Percentiles rank a stretch among this genome's conserved stretches.
Conservation (phyloP, 495 filamentous ascomycete genomes). For the Cercophora newfieldiana region DNA sequence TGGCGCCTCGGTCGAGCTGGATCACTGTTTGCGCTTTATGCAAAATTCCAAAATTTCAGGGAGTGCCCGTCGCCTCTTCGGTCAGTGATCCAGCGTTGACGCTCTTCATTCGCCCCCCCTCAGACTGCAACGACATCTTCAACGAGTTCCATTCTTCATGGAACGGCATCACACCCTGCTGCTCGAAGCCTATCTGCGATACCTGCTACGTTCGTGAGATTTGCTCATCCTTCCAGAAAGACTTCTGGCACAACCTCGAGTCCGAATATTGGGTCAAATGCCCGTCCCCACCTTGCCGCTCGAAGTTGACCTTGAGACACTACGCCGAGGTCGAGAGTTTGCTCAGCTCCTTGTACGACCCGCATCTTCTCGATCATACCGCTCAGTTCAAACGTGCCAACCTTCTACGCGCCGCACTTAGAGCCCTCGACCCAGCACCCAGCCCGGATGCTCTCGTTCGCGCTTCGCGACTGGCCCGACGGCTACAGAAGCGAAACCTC, state of each 20-base stretch:
- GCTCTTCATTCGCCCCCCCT: not conserved
- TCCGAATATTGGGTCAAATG: slow-evolving; percentile 17
- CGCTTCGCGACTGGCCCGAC: slow-evolving; percentile 10
- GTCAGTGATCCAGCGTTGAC: not conserved
- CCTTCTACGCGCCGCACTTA: not conserved
- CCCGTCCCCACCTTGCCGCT: slow-evolving; percentile 8
- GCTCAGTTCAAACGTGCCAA: slow-evolving; percentile 4
- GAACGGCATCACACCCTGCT: not conserved
- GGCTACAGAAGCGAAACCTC: not conserved
- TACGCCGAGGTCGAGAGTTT: not conserved
- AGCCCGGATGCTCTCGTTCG: not conserved
- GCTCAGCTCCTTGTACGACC: not conserved
- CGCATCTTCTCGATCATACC: not conserved
- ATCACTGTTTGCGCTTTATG: slow-evolving; percentile 6
- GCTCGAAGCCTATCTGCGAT: slow-evolving; percentile 12
- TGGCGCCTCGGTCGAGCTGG: not conserved
- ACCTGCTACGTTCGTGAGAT: slow-evolving; percentile 7
- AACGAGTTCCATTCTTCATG: not conserved
- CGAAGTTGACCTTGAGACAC: not conserved
- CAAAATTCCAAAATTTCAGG: not conserved
- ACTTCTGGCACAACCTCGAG: slow-evolving; percentile 22
- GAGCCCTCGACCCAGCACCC: not conserved
- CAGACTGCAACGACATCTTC: not conserved
- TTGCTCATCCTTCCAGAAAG: not conserved
- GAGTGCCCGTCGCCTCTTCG: not conserved